Base-by-base conservation (phyloP, 352 stramenopile genomes). In the Phytopythium helicoides region DNA sequence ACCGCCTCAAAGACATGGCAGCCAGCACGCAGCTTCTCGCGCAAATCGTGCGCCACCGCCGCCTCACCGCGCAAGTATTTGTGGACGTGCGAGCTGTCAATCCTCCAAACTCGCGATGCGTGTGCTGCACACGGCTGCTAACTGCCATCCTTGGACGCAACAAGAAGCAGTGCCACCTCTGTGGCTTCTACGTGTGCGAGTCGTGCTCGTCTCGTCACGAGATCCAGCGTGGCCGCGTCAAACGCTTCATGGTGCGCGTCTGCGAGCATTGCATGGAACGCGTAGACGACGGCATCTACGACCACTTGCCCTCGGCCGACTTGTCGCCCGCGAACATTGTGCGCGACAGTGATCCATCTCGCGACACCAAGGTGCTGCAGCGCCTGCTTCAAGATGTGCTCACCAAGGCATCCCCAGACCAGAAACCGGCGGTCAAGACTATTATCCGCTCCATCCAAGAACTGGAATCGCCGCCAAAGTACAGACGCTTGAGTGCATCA, bases 361-460 rank as follows among this genome's bases (percentile, higher is more conserved):
- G 28, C 28, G 28, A 33, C 28, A 33, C 28, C 38, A 56, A 56
- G 2, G 45, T 64, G 15, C 69, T 88, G 11, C 66, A 69, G 10
- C 49, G 60, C 2, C 52, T 79, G 3, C 47, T 88, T 7, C 73
- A 68, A 26, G 54, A 83, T 45, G 71, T 74, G 19, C 64, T 81
- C 47, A 54, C 64, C 16, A 52, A 62, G 4, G 69, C 76, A 50
- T 68, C 68, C 5, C 50, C 68, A 25, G 53, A 63, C 35, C 41
- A 67, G 8, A 74, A 68, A 42, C 42, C 58, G 3, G 62, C 67
- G 9, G 52, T 83, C 8, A 73, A 81, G 48, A 71, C 54, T 14
- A 71, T 89, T 9, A 79, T 86, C 47, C 77, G 80, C 47, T 47
- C 63, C n/a, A 45, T 89, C 39, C 52, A 86, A 11, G 76, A 74